Evolutionary conservation across 2,329 filamentous ascomycete genomes (phyloP).

Genomic region (Teratosphaeria gauchensis): DNA sequence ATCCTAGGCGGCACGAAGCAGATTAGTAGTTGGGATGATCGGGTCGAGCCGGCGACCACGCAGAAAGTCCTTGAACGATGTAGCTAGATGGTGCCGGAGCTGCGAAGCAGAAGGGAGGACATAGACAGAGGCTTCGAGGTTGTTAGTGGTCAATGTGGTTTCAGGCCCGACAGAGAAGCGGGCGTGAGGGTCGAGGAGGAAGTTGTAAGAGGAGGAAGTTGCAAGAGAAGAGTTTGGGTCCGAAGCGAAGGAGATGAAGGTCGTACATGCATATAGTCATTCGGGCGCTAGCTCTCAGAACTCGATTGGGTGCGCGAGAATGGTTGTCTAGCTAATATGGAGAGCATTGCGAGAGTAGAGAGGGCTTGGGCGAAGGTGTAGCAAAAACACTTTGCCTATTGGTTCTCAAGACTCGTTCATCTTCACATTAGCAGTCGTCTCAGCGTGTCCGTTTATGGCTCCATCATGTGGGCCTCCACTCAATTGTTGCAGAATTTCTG

Average conservation of each 20-base stretch:
- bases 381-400: not conserved
- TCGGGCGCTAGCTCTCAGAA: slow-evolving; percentile 35
- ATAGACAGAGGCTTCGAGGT: slow-evolving; percentile 33
- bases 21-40: slow-evolving; percentile 25
- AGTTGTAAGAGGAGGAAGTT: too few relatives aligned
- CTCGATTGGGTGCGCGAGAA: slow-evolving; percentile 19
- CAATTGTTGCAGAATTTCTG: slow-evolving; percentile 31
- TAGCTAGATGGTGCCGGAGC: slow-evolving; percentile 26
- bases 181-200: slow-evolving; percentile 36
- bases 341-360: slow-evolving; percentile 9
- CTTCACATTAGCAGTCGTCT: not conserved
- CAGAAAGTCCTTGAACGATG: slow-evolving; percentile 29
- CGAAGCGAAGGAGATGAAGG: slow-evolving; percentile 15
- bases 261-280: slow-evolving; percentile 42
- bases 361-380: not conserved
- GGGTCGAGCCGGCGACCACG: slow-evolving; percentile 25
- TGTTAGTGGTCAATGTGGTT: slow-evolving; percentile 33
- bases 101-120: slow-evolving; percentile 18
- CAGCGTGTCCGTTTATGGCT: not conserved
- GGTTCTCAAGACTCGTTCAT: not conserved
- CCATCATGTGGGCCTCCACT: not conserved
- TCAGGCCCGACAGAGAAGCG: slow-evolving; percentile 35
- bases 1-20: slow-evolving; percentile 39
- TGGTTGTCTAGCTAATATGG: slow-evolving; percentile 19
- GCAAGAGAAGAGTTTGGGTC: not conserved